These are phyloP conservation scores for Eimeria praecox DNA, from an alignment of 169 alveolate species.

Conservation along the genomic window DNA sequence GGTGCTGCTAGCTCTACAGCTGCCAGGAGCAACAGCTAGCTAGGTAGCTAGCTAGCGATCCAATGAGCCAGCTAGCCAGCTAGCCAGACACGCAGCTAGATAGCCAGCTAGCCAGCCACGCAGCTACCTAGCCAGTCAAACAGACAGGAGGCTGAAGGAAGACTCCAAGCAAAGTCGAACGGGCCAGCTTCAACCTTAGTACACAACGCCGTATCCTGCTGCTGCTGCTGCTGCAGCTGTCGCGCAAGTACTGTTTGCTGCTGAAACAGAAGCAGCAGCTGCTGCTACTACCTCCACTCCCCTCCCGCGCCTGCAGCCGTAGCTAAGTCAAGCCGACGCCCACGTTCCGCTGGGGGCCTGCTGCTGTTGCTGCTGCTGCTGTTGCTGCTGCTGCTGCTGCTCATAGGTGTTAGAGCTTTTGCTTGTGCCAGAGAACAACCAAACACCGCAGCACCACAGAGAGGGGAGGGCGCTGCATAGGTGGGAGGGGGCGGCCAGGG, in stretches of 20 bases:
- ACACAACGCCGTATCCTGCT: neutral
- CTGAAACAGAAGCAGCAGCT: neutral
- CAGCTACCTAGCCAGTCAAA: too few species aligned
- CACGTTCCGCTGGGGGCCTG: neutral
- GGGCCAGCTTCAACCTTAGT: neutral
- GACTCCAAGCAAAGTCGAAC: too few species aligned
- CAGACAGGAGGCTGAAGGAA: too few species aligned
- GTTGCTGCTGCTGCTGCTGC: conserved; percentile 18
- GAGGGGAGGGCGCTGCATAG: neutral
- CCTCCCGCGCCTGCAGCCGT: neutral
- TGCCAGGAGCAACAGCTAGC: too few species aligned
- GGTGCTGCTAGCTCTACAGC: too few species aligned
- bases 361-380: conserved; percentile 20
- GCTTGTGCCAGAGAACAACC: neutral
- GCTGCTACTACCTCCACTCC: neutral
- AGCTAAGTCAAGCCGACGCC: neutral
- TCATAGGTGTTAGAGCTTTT: neutral
- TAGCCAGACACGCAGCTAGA: too few species aligned
- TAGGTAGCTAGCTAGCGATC: too few species aligned
- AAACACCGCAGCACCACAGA: neutral
- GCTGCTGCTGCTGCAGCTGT: neutral
- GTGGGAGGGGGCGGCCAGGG: conserved; percentile 1
- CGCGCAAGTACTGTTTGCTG: neutral
- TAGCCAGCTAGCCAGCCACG: neutral
- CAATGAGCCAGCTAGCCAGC: too few species aligned